Base-by-base conservation (phyloP, 2,329 filamentous ascomycete species). In the Trichoderma lentiforme region DNA sequence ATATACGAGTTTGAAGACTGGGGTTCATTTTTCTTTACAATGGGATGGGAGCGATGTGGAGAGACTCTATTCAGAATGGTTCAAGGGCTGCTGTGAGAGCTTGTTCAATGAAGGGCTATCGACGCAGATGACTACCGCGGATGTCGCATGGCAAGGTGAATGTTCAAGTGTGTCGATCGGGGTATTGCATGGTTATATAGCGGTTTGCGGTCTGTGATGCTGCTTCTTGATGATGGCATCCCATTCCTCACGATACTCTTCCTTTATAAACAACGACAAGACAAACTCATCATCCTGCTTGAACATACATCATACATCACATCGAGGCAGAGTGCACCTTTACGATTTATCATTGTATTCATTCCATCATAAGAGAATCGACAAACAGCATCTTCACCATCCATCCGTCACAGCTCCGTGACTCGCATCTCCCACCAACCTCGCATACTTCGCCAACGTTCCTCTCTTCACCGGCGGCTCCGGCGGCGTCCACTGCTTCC, bases 371-470 rank as follows among this genome's bases (percentile, higher is more conserved):
- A 11, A 53, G 47, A 53, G 21, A 24, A 21, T 21, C 28, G 15
- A 60, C 47, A 12, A 1, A 32, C 28, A 12, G 9, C 32, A 47
- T 63, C 30, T 15, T 70, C 32, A 81, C 79, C 78, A 80, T 47
- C 75, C 77, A 73, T 97, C 95, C 51, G 95, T 97, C 82, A 97
- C 92, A 9, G 94, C 94, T 6, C 95, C 95, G 77, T 95, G 92
- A 80, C 92, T 95, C 12, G 95, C 95, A 87, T 98, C 95, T 1
- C 94, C 92, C 0, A 98, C 95, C 78, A 98, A 82, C 57, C 88
- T 84, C 7, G 93, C 93, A 84, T 98, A 98, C 86, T 98, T 98
- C 6, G 93, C 95, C 84, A 98, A 79, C 53, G 92, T 91, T 51
- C 95, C 95, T 71, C 95, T 89, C 76, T 91, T 94, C 11, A 97